phyloP scores from a whole-genome alignment of 768 basidiomycete species.

The Steccherinum ochraceum region DNA sequence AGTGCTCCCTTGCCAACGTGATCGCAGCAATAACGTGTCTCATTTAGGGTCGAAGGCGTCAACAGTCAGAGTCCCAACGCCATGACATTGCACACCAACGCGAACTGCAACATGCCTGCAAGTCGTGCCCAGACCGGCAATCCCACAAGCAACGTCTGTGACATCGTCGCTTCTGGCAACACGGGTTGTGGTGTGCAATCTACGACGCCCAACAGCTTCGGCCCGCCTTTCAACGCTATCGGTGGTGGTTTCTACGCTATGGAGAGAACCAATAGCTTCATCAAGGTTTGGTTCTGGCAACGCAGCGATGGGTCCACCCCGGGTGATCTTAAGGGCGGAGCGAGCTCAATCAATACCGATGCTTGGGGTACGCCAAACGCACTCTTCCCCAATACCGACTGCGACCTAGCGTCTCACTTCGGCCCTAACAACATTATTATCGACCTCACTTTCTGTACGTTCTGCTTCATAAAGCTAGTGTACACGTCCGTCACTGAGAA shows the following conservation, averaged over 20 bases:
- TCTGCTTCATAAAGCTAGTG: background rate
- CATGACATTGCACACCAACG: constrained; percentile 20
- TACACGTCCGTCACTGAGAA: too few species aligned
- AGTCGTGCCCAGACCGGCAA: constrained; percentile 20
- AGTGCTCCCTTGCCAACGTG: background rate
- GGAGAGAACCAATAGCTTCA: constrained; percentile 48
- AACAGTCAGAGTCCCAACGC: constrained; percentile 17
- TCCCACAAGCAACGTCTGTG: constrained; percentile 39
- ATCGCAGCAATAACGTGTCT: background rate
- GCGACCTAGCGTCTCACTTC: constrained; percentile 51
- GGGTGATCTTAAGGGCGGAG: constrained; percentile 37
- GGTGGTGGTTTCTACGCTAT: constrained; percentile 66
- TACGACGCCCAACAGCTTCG: constrained; percentile 39
- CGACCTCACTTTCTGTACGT: constrained; percentile 63
- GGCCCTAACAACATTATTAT: constrained; percentile 58
- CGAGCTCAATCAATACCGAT: constrained; percentile 36
- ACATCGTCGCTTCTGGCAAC: constrained; percentile 41
- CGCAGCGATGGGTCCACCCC: constrained; percentile 40
- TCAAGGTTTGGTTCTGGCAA: constrained; percentile 73
- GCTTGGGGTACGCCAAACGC: constrained; percentile 58
- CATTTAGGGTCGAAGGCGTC: constrained; percentile 21
- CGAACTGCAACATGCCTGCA: constrained; percentile 17
- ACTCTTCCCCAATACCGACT: constrained; percentile 53
- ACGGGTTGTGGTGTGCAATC: constrained; percentile 49
- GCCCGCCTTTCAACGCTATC: constrained; percentile 48